Percentiles rank a stretch among this genome's conserved stretches.
Conservation (phyloP, 768 basidiomycete species). For the Lentinula lateritia region DNA sequence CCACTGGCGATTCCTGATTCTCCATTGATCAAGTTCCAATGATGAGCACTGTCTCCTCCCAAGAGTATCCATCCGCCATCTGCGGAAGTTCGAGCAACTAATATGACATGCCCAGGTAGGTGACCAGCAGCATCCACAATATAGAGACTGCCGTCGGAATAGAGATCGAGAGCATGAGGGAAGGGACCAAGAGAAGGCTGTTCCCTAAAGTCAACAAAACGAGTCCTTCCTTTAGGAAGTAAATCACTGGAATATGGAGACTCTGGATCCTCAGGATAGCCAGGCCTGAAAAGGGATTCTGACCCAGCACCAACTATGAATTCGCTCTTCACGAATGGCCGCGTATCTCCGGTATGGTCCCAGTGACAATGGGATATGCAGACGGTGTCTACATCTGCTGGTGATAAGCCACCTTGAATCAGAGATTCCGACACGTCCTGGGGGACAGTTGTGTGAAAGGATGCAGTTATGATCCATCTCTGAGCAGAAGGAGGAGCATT, state of each 20-base stretch:
- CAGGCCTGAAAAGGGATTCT: conserved; percentile 11
- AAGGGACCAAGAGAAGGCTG: conserved; percentile 36
- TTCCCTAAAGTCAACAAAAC: conserved; percentile 26
- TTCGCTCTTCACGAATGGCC: conserved; percentile 2
- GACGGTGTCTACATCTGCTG: conserved; percentile 34
- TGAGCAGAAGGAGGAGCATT: conserved; percentile 30
- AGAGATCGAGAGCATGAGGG: conserved; percentile 23
- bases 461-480: conserved; percentile 20
- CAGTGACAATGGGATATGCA: conserved; percentile 6
- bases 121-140: conserved; percentile 57
- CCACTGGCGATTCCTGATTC: conserved; percentile 33
- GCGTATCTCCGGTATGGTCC: not conserved
- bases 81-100: conserved; percentile 47
- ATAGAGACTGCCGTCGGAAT: conserved; percentile 53
- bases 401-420: conserved; percentile 38
- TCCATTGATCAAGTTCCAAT: conserved; percentile 44
- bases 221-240: conserved; percentile 32
- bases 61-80: conserved; percentile 52
- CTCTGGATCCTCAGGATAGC: conserved; percentile 37
- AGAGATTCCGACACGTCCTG: conserved; percentile 46
- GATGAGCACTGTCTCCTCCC: conserved; percentile 53
- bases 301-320: conserved; percentile 3
- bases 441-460: conserved; percentile 16
- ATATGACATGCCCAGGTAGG: conserved; percentile 47
- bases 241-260: conserved; percentile 24